phyloP scores from a whole-genome alignment of 2,329 filamentous ascomycete species.

The Ophiocordyceps robertsii region DNA sequence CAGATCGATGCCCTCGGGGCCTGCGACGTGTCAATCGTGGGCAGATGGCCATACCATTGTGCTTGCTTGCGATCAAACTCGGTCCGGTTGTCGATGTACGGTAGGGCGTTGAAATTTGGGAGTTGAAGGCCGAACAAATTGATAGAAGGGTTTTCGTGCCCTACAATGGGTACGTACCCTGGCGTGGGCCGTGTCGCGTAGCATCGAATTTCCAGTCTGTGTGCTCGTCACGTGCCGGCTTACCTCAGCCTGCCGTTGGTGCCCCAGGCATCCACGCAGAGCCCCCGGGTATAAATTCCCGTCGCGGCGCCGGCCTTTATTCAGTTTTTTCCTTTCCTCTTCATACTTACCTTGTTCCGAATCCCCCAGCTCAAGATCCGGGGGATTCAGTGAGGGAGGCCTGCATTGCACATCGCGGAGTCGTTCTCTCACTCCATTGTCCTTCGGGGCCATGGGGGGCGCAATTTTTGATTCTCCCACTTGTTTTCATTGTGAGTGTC shows the following conservation, averaged over 20 bases:
- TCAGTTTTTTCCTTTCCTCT: slow-evolving; percentile 23
- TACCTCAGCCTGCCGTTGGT: slow-evolving; percentile 1
- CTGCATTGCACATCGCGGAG: slow-evolving; percentile 45
- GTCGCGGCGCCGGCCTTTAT: slow-evolving; percentile 3
- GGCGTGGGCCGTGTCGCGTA: slow-evolving; percentile 12
- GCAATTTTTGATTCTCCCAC: slow-evolving; percentile 37
- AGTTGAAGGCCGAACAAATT: slow-evolving; percentile 26
- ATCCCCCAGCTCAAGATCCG: slow-evolving; percentile 30
- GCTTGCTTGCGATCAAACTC: slow-evolving; percentile 38
- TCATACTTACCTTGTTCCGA: slow-evolving; percentile 42
- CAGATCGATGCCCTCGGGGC: slow-evolving; percentile 6
- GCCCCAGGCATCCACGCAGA: slow-evolving; percentile 10
- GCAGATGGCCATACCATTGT: slow-evolving; percentile 32
- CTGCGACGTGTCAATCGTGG: slow-evolving; percentile 8
- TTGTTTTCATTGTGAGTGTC: slow-evolving; percentile 30
- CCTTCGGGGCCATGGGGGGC: slow-evolving; percentile 40
- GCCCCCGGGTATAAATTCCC: slow-evolving; percentile 19
- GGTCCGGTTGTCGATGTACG: slow-evolving; percentile 28
- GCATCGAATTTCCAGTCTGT: slow-evolving; percentile 2
- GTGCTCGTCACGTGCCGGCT: slow-evolving; percentile 13
- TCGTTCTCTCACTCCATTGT: slow-evolving; percentile 33
- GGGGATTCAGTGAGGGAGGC: slow-evolving; percentile 28
- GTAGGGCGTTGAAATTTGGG: slow-evolving; percentile 23
- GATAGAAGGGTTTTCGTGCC: slow-evolving; percentile 28
- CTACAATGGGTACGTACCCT: slow-evolving; percentile 21